phyloP scores from a whole-genome alignment of 1,284 basidiomycete genomes.

The Ustilago hordei region DNA sequence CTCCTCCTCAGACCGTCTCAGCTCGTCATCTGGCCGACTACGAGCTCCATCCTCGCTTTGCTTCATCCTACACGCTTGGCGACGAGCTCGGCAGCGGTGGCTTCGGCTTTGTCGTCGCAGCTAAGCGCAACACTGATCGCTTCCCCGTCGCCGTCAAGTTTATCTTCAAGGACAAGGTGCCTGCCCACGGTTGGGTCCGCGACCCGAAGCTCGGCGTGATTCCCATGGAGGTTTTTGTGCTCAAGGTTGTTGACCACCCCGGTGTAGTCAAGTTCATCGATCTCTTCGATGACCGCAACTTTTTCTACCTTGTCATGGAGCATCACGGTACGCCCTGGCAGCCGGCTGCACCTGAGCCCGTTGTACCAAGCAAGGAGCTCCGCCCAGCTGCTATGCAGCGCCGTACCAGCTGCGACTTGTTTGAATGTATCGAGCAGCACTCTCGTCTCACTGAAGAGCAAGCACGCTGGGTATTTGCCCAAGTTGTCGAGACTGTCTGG shows the following conservation, averaged over 20 bases:
- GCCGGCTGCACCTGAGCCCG: slow-evolving; percentile 33
- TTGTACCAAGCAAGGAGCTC: slow-evolving; percentile 12
- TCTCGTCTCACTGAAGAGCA: slow-evolving; percentile 82
- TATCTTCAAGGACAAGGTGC: slow-evolving; percentile 85
- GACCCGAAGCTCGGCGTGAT: slow-evolving; percentile 73
- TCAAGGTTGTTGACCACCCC: slow-evolving; percentile 80
- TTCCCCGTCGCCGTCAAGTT: slow-evolving; percentile 93
- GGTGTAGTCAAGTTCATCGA: slow-evolving; percentile 85
- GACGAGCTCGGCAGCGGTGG: slow-evolving; percentile 87
- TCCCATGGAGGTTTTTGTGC: slow-evolving; percentile 83
- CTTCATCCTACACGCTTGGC: slow-evolving; percentile 76
- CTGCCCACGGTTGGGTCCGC: slow-evolving; percentile 81
- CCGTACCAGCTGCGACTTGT: slow-evolving; percentile 86
- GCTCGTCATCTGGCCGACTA: slow-evolving; percentile 58
- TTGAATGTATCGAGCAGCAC: slow-evolving; percentile 91
- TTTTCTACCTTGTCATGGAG: slow-evolving; percentile 92
- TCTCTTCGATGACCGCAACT: slow-evolving; percentile 82
- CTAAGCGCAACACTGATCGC: slow-evolving; percentile 60
- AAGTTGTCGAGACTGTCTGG: slow-evolving; percentile 85
- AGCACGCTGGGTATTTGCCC: slow-evolving; percentile 84
- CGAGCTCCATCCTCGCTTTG: slow-evolving; percentile 79
- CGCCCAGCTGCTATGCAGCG: slow-evolving; percentile 73
- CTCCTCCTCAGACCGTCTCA: slow-evolving; percentile 54
- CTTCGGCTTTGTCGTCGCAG: slow-evolving; percentile 83
- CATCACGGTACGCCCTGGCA: slow-evolving; percentile 88